Conservation (phyloP, 441 rosid genomes). For the Pelargonium australe region DNA sequence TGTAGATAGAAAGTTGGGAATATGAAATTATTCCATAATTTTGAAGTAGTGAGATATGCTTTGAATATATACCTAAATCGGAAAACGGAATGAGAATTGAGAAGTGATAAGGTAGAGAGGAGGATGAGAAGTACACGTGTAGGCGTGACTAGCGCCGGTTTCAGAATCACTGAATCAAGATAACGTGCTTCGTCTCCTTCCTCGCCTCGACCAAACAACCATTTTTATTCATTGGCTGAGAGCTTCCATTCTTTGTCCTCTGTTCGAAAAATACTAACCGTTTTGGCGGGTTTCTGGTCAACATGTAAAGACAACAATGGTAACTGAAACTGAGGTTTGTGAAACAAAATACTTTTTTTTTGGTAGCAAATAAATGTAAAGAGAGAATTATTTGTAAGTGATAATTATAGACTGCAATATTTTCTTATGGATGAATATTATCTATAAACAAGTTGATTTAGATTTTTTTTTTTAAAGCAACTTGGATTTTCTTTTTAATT, state of each 20-base stretch:
- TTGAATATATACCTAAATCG: too few species aligned
- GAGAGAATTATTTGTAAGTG: too few species aligned
- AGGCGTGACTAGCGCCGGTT: background rate
- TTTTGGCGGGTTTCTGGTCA: slow-evolving; percentile 1
- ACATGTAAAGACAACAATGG: too few species aligned
- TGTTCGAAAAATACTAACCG: background rate
- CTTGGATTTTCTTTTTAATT: too few species aligned
- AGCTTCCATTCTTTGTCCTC: background rate
- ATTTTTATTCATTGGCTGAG: background rate
- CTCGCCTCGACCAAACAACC: background rate
- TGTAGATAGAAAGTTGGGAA: background rate
- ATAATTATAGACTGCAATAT: too few species aligned
- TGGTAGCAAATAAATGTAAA: too few species aligned
- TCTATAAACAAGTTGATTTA: too few species aligned
- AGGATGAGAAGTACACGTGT: slow-evolving; percentile 4
- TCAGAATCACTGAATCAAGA: slow-evolving; percentile 1
- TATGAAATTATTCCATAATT: background rate
- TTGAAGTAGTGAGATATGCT: too few species aligned
- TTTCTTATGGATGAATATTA: too few species aligned
- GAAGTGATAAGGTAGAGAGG: background rate
- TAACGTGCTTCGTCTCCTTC: slow-evolving; percentile 4
- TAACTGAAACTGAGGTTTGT: too few species aligned
- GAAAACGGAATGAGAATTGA: background rate
- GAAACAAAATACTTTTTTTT: too few species aligned
- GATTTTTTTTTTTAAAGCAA: too few species aligned